Conservation (phyloP, 75 land plant genomes). For the Cryptomeria japonica region DNA sequence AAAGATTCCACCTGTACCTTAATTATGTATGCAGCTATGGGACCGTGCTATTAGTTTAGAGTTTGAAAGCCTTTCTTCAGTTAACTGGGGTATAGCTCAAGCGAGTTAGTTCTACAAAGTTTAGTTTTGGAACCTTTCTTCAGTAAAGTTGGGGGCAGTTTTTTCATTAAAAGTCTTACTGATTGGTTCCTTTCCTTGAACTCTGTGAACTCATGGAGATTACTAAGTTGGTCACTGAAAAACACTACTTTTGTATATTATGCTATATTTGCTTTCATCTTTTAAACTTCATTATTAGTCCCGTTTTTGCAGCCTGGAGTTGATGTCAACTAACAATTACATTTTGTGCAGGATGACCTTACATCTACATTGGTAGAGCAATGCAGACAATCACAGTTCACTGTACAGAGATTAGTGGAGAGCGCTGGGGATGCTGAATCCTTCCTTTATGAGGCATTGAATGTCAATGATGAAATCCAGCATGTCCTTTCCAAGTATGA, state of each 20-base stretch:
- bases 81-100: too few species aligned
- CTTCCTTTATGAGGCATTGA: conserved; percentile 78
- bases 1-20: too few species aligned
- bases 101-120: too few species aligned
- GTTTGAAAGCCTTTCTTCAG: too few species aligned
- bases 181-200: background rate
- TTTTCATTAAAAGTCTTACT: background rate
- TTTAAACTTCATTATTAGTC: background rate
- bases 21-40: too few species aligned
- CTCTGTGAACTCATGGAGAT: background rate
- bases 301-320: background rate
- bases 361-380: conserved; percentile 63
- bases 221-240: background rate
- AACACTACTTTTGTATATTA: background rate
- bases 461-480: conserved; percentile 76
- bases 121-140: background rate
- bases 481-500: conserved; percentile 56
- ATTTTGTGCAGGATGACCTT: conserved; percentile 68
- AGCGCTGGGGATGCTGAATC: conserved; percentile 65
- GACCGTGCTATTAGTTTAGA: too few species aligned
- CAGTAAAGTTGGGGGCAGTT: background rate
- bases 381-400: conserved; percentile 66
- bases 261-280: background rate
- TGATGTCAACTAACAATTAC: background rate
- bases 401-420: conserved; percentile 68